phyloP scores from a whole-genome alignment of 305 asterid genomes.

The Fraxinus ornus region DNA sequence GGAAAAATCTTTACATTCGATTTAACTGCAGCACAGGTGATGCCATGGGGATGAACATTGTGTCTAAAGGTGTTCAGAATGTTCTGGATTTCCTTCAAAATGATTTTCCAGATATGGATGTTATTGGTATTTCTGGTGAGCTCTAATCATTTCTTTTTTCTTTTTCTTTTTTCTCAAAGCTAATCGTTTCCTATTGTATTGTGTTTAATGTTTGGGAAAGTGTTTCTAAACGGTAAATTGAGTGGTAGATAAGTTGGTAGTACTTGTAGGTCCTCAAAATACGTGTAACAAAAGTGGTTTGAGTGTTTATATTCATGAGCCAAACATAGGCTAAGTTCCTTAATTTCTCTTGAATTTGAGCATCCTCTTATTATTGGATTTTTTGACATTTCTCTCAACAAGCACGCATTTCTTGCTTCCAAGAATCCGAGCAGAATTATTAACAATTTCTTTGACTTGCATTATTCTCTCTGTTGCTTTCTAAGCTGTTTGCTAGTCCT shows the following conservation, averaged over 20 bases:
- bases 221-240: background rate
- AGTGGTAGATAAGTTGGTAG: background rate
- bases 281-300: background rate
- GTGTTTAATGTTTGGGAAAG: background rate
- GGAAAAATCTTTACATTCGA: slow-evolving; percentile 13
- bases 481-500: background rate
- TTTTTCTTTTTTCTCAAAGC: background rate
- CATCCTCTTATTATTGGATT: background rate
- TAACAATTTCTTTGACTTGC: background rate
- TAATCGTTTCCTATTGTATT: background rate
- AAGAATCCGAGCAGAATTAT: background rate
- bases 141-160: background rate
- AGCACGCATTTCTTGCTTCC: background rate
- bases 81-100: slow-evolving; percentile 18
- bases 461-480: background rate
- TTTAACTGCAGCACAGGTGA: slow-evolving; percentile 21
- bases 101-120: slow-evolving; percentile 20
- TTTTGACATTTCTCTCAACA: background rate
- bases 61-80: slow-evolving; percentile 16
- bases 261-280: background rate
- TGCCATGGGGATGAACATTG: slow-evolving; percentile 25
- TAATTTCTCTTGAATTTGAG: background rate
- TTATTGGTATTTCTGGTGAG: slow-evolving; percentile 19
- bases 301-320: background rate
- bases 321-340: background rate